Evolutionary conservation across 1,139 yeast species (phyloP).

Genomic region (Yamadazyma songkhlaensis): DNA sequence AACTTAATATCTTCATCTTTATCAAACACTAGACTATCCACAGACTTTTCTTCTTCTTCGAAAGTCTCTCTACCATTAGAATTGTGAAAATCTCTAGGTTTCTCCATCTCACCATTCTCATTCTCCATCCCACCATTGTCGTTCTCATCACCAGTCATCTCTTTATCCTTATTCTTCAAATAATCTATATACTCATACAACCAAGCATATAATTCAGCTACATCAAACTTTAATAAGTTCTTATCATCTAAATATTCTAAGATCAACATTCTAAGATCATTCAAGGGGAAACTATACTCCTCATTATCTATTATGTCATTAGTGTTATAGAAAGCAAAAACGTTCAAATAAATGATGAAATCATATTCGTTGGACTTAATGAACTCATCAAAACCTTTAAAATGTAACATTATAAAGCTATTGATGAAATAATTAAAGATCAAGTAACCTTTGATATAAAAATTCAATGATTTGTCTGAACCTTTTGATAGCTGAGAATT

Average conservation of each 20-base stretch:
- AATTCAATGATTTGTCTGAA: conserved; percentile 20
- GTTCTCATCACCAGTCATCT: too few species aligned
- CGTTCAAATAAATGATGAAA: conserved; percentile 43
- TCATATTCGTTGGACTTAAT: conserved; percentile 38
- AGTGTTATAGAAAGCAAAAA: conserved; percentile 41
- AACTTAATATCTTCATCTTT: not conserved
- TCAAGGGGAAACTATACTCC: conserved; percentile 22
- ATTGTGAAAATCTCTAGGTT: too few species aligned
- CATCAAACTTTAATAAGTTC: conserved; percentile 34
- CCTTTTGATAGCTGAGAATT: conserved; percentile 16
- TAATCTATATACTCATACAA: conserved; percentile 40
- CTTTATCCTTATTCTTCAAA: conserved; percentile 30
- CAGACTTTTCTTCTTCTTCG: not conserved
- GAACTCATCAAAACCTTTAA: conserved; percentile 43
- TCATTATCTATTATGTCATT: conserved; percentile 24
- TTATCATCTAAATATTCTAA: conserved; percentile 30
- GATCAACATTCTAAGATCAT: conserved; percentile 25
- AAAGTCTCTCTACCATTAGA: too few species aligned
- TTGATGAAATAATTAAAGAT: conserved; percentile 45
- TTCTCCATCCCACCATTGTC: too few species aligned
- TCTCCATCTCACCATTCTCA: too few species aligned
- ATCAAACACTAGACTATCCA: too few species aligned
- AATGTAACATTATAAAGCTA: conserved; percentile 43
- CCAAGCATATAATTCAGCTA: conserved; percentile 40
- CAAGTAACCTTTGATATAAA: conserved; percentile 39